Conservation (phyloP, 2,329 filamentous ascomycete species). For the Sclerotinia spermophila region DNA sequence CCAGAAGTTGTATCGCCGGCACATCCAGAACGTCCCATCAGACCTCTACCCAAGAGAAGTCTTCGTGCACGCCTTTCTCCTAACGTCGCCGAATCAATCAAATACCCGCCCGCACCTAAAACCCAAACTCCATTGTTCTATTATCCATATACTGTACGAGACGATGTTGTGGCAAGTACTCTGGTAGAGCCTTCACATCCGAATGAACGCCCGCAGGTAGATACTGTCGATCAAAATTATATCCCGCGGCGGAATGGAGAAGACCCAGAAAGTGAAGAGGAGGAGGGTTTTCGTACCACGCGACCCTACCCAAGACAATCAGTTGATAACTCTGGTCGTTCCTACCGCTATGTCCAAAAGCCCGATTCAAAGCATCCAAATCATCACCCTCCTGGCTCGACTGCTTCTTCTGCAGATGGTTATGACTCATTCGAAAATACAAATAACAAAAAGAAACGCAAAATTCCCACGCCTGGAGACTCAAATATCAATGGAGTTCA, state of each 20-base stretch:
- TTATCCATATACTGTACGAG: constrained; percentile 49
- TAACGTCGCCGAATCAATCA: constrained; percentile 76
- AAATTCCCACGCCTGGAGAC: constrained; percentile 87
- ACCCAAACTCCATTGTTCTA: constrained; percentile 72
- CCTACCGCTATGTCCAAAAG: constrained; percentile 44
- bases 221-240: constrained; percentile 37
- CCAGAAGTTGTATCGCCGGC: constrained; percentile 70
- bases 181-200: constrained; percentile 35
- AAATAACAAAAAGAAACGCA: constrained; percentile 99
- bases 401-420: constrained; percentile 71
- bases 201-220: constrained; percentile 33
- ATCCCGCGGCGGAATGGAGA: constrained; percentile 51
- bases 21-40: constrained; percentile 87
- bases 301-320: constrained; percentile 45
- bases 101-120: constrained; percentile 74
- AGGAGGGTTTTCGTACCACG: constrained; percentile 39
- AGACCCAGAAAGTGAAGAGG: constrained; percentile 59
- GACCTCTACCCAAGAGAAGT: constrained; percentile 83
- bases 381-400: constrained; percentile 60
- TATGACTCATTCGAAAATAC: constrained; percentile 98
- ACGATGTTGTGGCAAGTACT: constrained; percentile 36
- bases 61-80: constrained; percentile 84
- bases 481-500: constrained; percentile 44
- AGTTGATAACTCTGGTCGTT: constrained; percentile 45
- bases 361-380: constrained; percentile 47